phyloP scores from a whole-genome alignment of 2,329 filamentous ascomycete species.

The Coniochaeta ligniaria region DNA sequence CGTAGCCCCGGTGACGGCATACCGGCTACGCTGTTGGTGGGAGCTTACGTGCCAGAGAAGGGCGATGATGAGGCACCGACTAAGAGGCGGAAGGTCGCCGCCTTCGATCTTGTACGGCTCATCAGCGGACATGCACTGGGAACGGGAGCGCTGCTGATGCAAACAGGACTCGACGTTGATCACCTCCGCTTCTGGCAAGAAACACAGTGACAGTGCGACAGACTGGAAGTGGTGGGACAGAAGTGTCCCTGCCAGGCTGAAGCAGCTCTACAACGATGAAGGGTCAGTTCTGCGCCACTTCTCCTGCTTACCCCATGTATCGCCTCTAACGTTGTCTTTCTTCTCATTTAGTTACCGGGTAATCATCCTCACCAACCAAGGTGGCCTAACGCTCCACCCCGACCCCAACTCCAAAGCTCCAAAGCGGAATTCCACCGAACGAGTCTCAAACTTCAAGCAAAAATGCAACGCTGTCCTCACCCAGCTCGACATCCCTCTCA shows the following conservation, averaged over 20 bases:
- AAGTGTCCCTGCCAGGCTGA: constrained; percentile 60
- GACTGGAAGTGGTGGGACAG: constrained; percentile 96
- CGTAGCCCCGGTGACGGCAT: constrained; percentile 43
- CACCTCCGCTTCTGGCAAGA: constrained; percentile 70
- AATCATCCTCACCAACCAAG: constrained; percentile 85
- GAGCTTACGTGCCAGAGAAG: constrained; percentile 52
- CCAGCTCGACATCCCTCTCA: constrained; percentile 67
- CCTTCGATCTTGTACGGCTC: constrained; percentile 56
- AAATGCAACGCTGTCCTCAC: constrained; percentile 66
- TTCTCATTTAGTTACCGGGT: constrained; percentile 61
- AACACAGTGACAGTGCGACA: constrained; percentile 58
- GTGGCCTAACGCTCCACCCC: constrained; percentile 66
- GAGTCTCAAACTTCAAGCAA: constrained; percentile 72
- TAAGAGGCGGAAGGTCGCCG: constrained; percentile 55
- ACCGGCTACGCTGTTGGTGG: constrained; percentile 61
- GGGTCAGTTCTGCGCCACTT: constrained; percentile 38
- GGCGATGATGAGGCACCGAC: constrained; percentile 17
- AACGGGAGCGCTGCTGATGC: not conserved
- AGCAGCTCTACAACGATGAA: constrained; percentile 57
- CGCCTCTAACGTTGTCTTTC: not conserved
- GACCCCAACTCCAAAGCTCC: constrained; percentile 59
- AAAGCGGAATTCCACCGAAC: constrained; percentile 57
- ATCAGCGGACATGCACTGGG: not conserved
- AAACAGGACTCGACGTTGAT: constrained; percentile 81
- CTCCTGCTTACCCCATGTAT: not conserved